Evolutionary conservation across 2,329 filamentous ascomycete species (phyloP).

Genomic region (Diplodia intermedia): DNA sequence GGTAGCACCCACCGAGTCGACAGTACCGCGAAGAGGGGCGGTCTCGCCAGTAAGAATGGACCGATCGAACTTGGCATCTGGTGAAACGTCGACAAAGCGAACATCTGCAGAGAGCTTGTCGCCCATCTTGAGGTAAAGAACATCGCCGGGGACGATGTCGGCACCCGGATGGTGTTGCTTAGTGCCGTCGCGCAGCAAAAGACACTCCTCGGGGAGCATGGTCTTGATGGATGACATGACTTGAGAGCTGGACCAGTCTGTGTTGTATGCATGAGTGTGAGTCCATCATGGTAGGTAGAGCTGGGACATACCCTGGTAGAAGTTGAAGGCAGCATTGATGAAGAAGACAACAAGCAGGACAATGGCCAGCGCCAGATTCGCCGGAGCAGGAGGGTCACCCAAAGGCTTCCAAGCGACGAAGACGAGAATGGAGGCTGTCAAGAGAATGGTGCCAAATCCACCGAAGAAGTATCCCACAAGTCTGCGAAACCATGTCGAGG

Average conservation of each 20-base stretch:
- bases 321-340: conserved; percentile 61
- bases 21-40: conserved; percentile 66
- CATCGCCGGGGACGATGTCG: conserved; percentile 74
- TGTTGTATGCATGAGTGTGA: conserved; percentile 58
- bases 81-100: conserved; percentile 71
- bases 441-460: conserved; percentile 75
- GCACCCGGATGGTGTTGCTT: conserved; percentile 59
- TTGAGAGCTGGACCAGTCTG: conserved; percentile 75
- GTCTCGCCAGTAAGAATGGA: conserved; percentile 77
- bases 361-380: conserved; percentile 76
- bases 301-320: conserved; percentile 53
- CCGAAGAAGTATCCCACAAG: conserved; percentile 76
- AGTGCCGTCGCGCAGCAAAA: conserved; percentile 67
- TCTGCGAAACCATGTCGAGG: conserved; percentile 64
- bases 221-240: conserved; percentile 82
- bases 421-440: conserved; percentile 72
- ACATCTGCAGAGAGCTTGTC: conserved; percentile 78
- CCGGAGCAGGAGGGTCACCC: conserved; percentile 71
- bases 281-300: conserved; percentile 43
- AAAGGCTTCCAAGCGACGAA: conserved; percentile 80
- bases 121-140: conserved; percentile 72
- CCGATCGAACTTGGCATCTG: conserved; percentile 74
- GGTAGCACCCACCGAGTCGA: conserved; percentile 56
- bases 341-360: conserved; percentile 75
- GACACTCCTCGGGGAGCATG: conserved; percentile 78